Evolutionary conservation across 75 land plant genomes (phyloP).

Genomic region (Gnetum montanum): DNA sequence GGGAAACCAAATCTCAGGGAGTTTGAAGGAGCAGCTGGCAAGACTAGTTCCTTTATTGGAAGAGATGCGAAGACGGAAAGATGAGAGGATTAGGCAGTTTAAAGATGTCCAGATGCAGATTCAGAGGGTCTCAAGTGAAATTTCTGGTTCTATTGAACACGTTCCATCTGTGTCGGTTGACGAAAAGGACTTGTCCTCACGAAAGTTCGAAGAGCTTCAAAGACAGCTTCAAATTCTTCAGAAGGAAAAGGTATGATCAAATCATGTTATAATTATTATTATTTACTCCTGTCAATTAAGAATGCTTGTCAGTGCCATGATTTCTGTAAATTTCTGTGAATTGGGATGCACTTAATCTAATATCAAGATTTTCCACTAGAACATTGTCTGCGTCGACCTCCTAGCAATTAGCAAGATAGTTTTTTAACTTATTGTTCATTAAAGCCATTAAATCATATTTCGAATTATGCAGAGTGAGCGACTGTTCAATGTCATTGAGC

Average conservation of each 20-base stretch:
- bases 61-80: conserved; percentile 40
- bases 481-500: conserved; percentile 47
- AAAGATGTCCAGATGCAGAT: conserved; percentile 49
- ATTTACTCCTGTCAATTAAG: not conserved
- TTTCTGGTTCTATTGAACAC: conserved; percentile 25
- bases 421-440: conserved; percentile 12
- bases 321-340: too few relatives aligned
- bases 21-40: conserved; percentile 63
- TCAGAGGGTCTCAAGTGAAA: conserved; percentile 50
- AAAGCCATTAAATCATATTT: too few relatives aligned
- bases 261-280: not conserved
- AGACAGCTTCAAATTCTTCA: conserved; percentile 53
- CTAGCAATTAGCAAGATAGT: conserved; percentile 5
- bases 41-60: conserved; percentile 48
- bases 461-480: conserved; percentile 60
- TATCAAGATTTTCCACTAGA: too few relatives aligned
- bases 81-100: conserved; percentile 52
- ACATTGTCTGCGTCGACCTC: too few relatives aligned
- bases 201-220: conserved; percentile 58
- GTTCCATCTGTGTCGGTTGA: conserved; percentile 15
- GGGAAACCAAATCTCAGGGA: conserved; percentile 25
- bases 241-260: conserved; percentile 67
- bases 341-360: too few relatives aligned
- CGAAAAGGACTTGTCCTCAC: conserved; percentile 56
- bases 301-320: too few relatives aligned